Base-by-base conservation (phyloP, 148 eudicot genomes). In the Nyssa sinensis region DNA sequence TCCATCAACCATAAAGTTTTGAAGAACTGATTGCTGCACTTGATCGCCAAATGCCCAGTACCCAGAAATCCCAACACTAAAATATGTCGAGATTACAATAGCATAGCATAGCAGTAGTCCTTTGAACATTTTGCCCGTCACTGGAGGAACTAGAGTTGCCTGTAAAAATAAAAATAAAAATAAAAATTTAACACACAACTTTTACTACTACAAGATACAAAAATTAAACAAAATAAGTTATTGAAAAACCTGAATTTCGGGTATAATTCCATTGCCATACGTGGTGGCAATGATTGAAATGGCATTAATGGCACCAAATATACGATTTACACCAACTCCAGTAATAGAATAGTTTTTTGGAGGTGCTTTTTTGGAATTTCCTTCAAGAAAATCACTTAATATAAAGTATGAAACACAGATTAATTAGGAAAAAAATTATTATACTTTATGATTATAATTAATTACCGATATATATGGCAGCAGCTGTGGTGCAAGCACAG, bases 41-140 rank as follows among this genome's bases (percentile, higher is more conserved):
- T 84, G 71, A 75, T 91, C 89, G 12, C 93, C 97, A 71, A 91
- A 91, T 31, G 94, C 93, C 97, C 97, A 91, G 30, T 88, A 91
- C 1, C 97, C 93, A 9, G 97, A 88, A 27, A 88, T 74, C 4
- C 88, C 87, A 4, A 91, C 97, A 23, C 90, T 88, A 69, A 84
- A 88, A 75, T 86, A 91, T 4, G 91, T 91, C 0, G 81, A 41
- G 19, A 83, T 33, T 14, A 91, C 88, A 2, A 91, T 86, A 0
- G 85, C 25, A 28, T 91, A 92, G 68, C 97, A 92, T 4, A 90
- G 67, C 19, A 83, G 30, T 28, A 92, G 67, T 28, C 94, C 97
- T 73, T 86, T 92, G 66, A 92, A 88, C 97, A 92, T 90, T 72
- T 92, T 92, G n/a, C 97, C 97, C 27, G 83, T 88, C 21, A 83